phyloP scores from a whole-genome alignment of 768 basidiomycete species.

The Tulasnella sp. region DNA sequence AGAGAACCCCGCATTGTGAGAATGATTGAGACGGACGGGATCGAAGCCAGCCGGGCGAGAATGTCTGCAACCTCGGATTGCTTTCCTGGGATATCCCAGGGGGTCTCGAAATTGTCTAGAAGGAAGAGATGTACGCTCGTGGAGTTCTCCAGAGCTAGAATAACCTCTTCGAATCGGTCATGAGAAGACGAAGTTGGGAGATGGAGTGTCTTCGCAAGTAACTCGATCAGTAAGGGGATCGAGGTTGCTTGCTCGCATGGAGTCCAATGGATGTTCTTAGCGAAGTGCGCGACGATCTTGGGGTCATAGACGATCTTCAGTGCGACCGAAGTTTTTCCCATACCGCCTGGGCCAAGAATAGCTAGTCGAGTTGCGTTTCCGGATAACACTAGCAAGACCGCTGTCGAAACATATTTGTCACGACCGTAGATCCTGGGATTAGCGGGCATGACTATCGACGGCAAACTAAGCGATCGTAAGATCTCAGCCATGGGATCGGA shows the following conservation, averaged over 20 bases:
- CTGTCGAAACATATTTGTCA: no score
- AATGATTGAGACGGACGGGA: not conserved
- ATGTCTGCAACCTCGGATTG: not conserved
- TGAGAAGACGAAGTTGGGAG: slow-evolving; percentile 17
- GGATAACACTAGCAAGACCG: no score
- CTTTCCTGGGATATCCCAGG: not conserved
- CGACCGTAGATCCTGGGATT: no score
- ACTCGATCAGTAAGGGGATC: not conserved
- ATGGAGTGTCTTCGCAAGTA: not conserved
- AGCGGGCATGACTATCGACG: no score
- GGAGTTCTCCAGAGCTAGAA: not conserved
- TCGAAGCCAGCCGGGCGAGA: not conserved
- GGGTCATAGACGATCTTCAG: not conserved
- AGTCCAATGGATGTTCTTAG: not conserved
- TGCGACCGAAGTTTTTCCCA: not conserved
- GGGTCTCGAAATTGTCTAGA: slow-evolving; percentile 1
- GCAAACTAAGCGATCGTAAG: no score
- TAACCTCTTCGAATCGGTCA: not conserved
- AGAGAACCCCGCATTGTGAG: not conserved
- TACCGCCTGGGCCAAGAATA: not conserved
- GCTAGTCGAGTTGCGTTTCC: no score
- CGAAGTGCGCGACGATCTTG: not conserved
- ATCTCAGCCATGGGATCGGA: no score
- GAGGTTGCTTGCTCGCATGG: not conserved
- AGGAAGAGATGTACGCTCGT: not conserved